phyloP scores from a whole-genome alignment of 495 filamentous ascomycete genomes.

The Neurospora tetraspora region DNA sequence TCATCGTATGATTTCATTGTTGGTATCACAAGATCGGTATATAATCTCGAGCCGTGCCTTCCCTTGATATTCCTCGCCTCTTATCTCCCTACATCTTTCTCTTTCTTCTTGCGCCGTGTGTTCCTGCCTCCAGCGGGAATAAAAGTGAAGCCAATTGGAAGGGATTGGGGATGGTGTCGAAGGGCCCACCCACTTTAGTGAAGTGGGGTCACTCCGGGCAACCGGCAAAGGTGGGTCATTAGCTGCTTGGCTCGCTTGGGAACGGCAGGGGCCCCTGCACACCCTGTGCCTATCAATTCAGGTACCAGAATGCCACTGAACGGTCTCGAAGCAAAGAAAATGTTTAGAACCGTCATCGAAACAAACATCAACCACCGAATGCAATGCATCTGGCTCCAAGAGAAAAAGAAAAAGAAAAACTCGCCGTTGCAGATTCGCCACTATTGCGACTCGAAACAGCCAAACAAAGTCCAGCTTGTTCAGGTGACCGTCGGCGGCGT shows the following conservation, averaged over 20 bases:
- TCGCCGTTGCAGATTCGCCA: neutral
- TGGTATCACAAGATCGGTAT: neutral
- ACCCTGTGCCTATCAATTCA: neutral
- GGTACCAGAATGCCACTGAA: neutral
- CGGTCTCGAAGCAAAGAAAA: neutral
- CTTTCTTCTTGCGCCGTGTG: neutral
- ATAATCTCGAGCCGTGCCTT: neutral
- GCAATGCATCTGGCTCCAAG: neutral
- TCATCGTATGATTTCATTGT: neutral
- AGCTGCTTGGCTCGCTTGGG: neutral
- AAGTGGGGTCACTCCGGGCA: neutral
- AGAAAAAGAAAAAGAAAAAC: neutral
- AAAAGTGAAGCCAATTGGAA: neutral
- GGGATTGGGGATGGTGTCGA: neutral
- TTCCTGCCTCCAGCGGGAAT: neutral
- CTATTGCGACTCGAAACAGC: neutral
- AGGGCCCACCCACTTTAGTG: neutral
- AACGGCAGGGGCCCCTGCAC: neutral
- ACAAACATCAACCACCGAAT: neutral
- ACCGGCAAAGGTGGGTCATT: neutral
- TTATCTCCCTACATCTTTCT: neutral
- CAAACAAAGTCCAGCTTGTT: neutral
- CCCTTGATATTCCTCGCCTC: neutral
- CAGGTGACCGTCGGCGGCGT: neutral
- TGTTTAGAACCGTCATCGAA: neutral